Evolutionary conservation across 1,284 basidiomycete species (phyloP).

Genomic region (Ganoderma multipileum): DNA sequence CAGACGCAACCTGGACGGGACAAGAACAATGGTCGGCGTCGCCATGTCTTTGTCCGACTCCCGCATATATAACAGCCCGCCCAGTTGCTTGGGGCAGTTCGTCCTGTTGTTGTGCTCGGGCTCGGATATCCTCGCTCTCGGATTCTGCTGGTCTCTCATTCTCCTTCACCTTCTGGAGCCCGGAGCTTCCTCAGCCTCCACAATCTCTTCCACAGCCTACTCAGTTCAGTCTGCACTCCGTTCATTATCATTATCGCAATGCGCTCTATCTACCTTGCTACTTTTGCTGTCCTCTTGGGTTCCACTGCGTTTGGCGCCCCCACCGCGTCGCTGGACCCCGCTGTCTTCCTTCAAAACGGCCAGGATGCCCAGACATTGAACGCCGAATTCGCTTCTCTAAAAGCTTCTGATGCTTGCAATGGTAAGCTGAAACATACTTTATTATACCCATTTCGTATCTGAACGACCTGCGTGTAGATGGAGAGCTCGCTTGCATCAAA

Average conservation of each 20-base stretch:
- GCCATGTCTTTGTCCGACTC: slow-evolving; percentile 19
- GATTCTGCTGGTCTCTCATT: slow-evolving; percentile 2
- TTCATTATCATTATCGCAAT: neutral
- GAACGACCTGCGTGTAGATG: slow-evolving; percentile 39
- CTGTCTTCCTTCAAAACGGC: slow-evolving; percentile 52
- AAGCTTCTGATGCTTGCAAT: slow-evolving; percentile 48
- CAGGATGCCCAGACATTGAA: slow-evolving; percentile 58
- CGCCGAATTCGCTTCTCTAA: slow-evolving; percentile 47
- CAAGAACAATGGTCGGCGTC: slow-evolving; percentile 26
- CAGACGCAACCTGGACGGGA: slow-evolving; percentile 6
- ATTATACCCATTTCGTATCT: neutral
- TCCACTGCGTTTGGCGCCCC: slow-evolving; percentile 40
- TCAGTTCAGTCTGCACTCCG: neutral
- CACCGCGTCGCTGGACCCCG: slow-evolving; percentile 43
- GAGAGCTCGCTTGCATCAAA: slow-evolving; percentile 51
- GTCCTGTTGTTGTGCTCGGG: slow-evolving; percentile 20
- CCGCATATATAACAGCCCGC: slow-evolving; percentile 16
- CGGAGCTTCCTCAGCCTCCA: slow-evolving; percentile 27
- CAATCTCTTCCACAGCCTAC: slow-evolving; percentile 10
- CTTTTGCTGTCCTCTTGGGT: slow-evolving; percentile 31
- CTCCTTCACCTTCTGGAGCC: slow-evolving; percentile 27
- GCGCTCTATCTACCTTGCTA: slow-evolving; percentile 27
- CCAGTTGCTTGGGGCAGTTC: neutral
- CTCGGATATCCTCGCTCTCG: slow-evolving; percentile 20
- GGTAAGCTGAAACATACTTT: slow-evolving; percentile 40